These are phyloP conservation scores for Candida tammaniensis DNA, from an alignment of 805 yeast genomes.

Conservation along the genomic window DNA sequence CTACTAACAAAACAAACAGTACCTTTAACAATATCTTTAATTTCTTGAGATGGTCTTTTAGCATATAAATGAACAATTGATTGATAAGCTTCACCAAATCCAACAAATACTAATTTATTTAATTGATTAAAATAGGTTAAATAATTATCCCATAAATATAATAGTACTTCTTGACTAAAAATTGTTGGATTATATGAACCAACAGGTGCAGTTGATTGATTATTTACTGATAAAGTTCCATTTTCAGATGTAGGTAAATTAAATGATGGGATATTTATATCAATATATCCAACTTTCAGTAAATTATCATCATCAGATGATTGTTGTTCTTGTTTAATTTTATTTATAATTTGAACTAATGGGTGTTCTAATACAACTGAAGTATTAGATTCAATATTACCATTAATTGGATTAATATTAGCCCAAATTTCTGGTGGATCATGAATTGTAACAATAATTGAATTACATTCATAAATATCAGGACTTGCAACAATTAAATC, in stretches of 20 bases:
- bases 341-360: conserved; percentile 54
- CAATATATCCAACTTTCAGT: conserved; percentile 67
- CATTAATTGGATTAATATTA: conserved; percentile 72
- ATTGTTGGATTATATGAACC: conserved; percentile 57
- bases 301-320: conserved; percentile 15
- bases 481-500: conserved; percentile 73
- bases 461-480: conserved; percentile 59
- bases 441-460: conserved; percentile 71
- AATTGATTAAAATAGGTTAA: conserved; percentile 67
- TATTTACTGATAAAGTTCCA: conserved; percentile 24
- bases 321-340: conserved; percentile 41
- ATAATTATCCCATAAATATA: conserved; percentile 90
- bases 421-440: conserved; percentile 96
- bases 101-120: conserved; percentile 72
- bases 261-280: conserved; percentile 72
- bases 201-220: conserved; percentile 10
- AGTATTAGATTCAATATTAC: conserved; percentile 68
- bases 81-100: conserved; percentile 86
- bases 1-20: conserved; percentile 68
- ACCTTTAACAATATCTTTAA: conserved; percentile 62
- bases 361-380: conserved; percentile 78
- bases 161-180: conserved; percentile 71
- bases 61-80: conserved; percentile 86
- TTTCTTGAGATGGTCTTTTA: conserved; percentile 60
- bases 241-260: conserved; percentile 27